phyloP scores from a whole-genome alignment of 2,329 filamentous ascomycete genomes.

The Colletotrichum brevisporum region DNA sequence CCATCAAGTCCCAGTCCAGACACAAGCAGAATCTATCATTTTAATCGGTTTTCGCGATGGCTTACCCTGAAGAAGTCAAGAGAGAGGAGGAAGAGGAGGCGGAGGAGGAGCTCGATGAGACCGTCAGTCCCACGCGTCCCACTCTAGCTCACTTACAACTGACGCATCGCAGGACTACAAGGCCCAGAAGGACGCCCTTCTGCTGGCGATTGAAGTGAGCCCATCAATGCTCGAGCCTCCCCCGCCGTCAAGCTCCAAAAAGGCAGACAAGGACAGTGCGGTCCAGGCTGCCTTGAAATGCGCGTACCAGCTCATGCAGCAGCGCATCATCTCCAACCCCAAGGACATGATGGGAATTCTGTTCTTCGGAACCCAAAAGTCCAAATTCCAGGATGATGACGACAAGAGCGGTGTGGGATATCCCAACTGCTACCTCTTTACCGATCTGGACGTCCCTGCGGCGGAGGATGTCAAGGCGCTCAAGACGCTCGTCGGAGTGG shows the following conservation, averaged over 20 bases:
- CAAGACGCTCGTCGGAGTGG: slow-evolving; percentile 82
- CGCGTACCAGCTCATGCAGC: slow-evolving; percentile 95
- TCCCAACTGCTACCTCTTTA: slow-evolving; percentile 92
- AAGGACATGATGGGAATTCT: slow-evolving; percentile 98
- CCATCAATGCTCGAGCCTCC: slow-evolving; percentile 85
- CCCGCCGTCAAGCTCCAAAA: slow-evolving; percentile 76
- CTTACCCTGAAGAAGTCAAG: slow-evolving; percentile 60
- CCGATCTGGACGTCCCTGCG: slow-evolving; percentile 88
- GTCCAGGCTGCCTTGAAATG: slow-evolving; percentile 90
- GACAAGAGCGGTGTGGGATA: slow-evolving; percentile 76
- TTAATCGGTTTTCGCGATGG: slow-evolving; percentile 44
- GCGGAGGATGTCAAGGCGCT: slow-evolving; percentile 89
- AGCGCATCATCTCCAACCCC: slow-evolving; percentile 96
- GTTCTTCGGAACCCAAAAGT: slow-evolving; percentile 89
- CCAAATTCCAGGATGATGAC: slow-evolving; percentile 80
- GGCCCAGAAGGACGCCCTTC: slow-evolving; percentile 94
- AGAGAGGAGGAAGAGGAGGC: slow-evolving; percentile 77
- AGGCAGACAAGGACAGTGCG: slow-evolving; percentile 83
- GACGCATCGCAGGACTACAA: slow-evolving; percentile 79
- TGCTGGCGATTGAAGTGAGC: slow-evolving; percentile 95
- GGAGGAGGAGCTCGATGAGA: slow-evolving; percentile 71
- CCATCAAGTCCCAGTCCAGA: not conserved
- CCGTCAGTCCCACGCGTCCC: slow-evolving; percentile 56
- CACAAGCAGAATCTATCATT: not conserved
- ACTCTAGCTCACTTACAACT: slow-evolving; percentile 30